Evolutionary conservation across 1,139 yeast species (phyloP).

Genomic region (Arxiozyma bovina): DNA sequence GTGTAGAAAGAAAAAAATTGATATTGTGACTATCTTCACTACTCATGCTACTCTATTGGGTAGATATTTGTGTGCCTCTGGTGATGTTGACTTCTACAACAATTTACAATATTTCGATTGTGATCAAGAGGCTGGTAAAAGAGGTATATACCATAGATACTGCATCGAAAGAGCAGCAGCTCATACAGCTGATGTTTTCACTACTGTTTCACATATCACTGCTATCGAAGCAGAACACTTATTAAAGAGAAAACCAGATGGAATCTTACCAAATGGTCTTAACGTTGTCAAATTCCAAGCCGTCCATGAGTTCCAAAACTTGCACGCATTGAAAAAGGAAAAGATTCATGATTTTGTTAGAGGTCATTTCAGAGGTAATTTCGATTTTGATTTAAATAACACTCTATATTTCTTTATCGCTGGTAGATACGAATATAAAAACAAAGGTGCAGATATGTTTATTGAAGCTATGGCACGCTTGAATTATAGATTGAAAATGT

Average conservation of each 20-base stretch:
- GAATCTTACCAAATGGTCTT: constrained; percentile 92
- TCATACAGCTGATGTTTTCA: constrained; percentile 92
- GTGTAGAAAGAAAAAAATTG: constrained; percentile 84
- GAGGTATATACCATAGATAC: constrained; percentile 95
- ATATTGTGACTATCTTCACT: constrained; percentile 90
- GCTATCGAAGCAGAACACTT: constrained; percentile 92
- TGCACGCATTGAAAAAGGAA: constrained; percentile 86
- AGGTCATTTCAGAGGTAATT: constrained; percentile 95
- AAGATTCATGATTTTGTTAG: constrained; percentile 89
- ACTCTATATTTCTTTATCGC: constrained; percentile 93
- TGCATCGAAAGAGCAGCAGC: constrained; percentile 96
- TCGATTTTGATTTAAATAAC: constrained; percentile 88
- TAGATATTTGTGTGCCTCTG: constrained; percentile 89
- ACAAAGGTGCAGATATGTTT: constrained; percentile 93
- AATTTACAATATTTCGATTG: constrained; percentile 86
- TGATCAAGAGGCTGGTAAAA: constrained; percentile 94
- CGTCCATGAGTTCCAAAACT: constrained; percentile 93
- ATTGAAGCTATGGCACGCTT: constrained; percentile 88
- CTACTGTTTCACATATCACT: constrained; percentile 94
- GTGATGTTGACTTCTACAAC: constrained; percentile 79
- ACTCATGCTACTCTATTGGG: constrained; percentile 96
- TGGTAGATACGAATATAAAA: constrained; percentile 93
- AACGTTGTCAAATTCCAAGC: constrained; percentile 95
- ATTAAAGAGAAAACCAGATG: constrained; percentile 92
- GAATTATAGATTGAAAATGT: constrained; percentile 74